These are phyloP conservation scores for Aspergillus sp. DNA, from an alignment of 2,329 filamentous ascomycete genomes.

Conservation along the genomic window DNA sequence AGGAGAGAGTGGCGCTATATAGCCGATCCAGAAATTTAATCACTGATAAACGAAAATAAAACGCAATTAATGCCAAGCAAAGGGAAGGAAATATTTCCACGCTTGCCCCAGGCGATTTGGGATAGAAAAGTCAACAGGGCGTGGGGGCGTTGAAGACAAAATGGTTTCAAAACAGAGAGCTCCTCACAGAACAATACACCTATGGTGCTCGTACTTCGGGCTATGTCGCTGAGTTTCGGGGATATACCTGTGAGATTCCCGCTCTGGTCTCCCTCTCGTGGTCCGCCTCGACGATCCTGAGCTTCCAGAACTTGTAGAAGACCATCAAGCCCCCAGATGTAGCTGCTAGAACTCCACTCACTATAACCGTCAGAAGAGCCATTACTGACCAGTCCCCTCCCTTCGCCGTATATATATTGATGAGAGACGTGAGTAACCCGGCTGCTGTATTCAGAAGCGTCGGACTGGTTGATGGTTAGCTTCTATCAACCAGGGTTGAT, in stretches of 20 bases:
- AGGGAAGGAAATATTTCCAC: no score
- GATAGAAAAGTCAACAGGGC: no score
- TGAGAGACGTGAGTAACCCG: conserved; percentile 55
- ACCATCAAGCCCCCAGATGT: conserved; percentile 33
- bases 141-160: neutral
- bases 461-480: conserved; percentile 28
- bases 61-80: no score
- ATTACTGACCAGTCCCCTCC: conserved; percentile 52
- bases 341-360: conserved; percentile 31
- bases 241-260: neutral
- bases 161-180: no score
- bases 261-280: conserved; percentile 27
- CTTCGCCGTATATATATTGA: conserved; percentile 56
- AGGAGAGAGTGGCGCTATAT: no score
- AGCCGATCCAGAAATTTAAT: no score
- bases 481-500: neutral
- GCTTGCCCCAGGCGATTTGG: no score
- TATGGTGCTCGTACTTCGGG: neutral
- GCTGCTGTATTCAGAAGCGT: conserved; percentile 54
- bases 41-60: no score
- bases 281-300: conserved; percentile 36
- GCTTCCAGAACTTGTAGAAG: conserved; percentile 44
- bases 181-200: no score
- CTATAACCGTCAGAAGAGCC: conserved; percentile 45
- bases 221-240: neutral